Conservation (phyloP, 2,329 filamentous ascomycete species). For the Cladophialophora psammophila region DNA sequence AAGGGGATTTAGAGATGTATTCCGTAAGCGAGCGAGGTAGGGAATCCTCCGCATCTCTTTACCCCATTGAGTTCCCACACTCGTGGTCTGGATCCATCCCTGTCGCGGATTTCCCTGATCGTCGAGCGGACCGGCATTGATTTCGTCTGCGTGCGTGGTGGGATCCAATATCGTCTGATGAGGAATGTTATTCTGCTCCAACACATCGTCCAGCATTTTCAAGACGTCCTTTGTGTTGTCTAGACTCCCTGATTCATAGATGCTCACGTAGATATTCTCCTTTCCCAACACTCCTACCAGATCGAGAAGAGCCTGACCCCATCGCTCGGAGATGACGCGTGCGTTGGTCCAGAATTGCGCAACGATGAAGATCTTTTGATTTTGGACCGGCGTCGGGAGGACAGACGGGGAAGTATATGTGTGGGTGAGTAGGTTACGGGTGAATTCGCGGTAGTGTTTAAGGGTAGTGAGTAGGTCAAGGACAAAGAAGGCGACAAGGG, state of each 20-base stretch:
- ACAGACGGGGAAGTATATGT: conserved; percentile 34
- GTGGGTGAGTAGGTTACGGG: conserved; percentile 32
- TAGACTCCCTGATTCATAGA: conserved; percentile 73
- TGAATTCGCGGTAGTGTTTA: conserved; percentile 38
- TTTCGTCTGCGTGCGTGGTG: conserved; percentile 65
- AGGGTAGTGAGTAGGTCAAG: conserved; percentile 39
- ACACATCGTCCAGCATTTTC: conserved; percentile 58
- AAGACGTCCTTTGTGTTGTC: conserved; percentile 72
- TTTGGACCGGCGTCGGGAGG: conserved; percentile 34
- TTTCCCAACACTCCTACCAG: conserved; percentile 65
- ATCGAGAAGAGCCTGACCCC: conserved; percentile 67
- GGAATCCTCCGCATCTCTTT: conserved; percentile 71
- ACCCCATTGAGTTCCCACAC: conserved; percentile 44
- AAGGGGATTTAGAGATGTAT: conserved; percentile 68
- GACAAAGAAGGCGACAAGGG: conserved; percentile 27
- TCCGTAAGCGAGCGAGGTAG: conserved; percentile 70
- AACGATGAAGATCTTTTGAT: conserved; percentile 67
- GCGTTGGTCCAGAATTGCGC: conserved; percentile 74
- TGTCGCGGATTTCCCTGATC: conserved; percentile 49
- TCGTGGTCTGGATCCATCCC: conserved; percentile 65
- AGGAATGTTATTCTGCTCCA: conserved; percentile 53
- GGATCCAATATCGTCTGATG: conserved; percentile 66
- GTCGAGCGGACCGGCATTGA: conserved; percentile 52
- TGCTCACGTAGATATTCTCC: conserved; percentile 71
- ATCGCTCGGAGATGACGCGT: conserved; percentile 65